A percentile compares a stretch with the other conserved stretches of the same genome.
Conservation (phyloP, 352 stramenopile genomes). For the Globisporangium barbulae region DNA sequence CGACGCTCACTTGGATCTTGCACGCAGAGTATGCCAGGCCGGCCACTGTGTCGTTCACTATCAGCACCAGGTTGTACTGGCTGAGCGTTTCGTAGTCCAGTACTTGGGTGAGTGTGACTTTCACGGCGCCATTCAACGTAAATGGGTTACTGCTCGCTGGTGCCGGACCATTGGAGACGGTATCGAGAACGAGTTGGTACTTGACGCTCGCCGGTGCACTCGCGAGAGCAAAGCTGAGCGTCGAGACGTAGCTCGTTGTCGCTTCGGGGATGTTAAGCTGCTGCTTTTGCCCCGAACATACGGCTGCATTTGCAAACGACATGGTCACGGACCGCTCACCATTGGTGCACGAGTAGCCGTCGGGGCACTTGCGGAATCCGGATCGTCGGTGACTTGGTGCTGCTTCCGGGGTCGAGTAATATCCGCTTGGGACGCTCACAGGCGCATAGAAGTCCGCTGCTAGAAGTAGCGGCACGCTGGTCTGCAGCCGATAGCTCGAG, state of each 20-base stretch:
- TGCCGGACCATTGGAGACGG: background rate
- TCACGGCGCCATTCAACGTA: slow-evolving; percentile 14
- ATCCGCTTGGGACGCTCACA: slow-evolving; percentile 35
- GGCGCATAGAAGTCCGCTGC: slow-evolving; percentile 26
- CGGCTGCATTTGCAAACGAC: slow-evolving; percentile 25
- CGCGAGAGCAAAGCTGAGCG: slow-evolving; percentile 31
- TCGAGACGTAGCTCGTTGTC: slow-evolving; percentile 25
- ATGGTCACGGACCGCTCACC: slow-evolving; percentile 28
- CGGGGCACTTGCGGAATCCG: slow-evolving; percentile 34
- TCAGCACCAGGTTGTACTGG: slow-evolving; percentile 18
- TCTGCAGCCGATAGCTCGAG: slow-evolving; percentile 5
- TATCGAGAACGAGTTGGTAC: slow-evolving; percentile 4
- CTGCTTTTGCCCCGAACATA: slow-evolving; percentile 40
- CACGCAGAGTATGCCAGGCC: slow-evolving; percentile 22
- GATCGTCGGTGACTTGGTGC: slow-evolving; percentile 23
- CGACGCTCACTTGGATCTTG: slow-evolving; percentile 37
- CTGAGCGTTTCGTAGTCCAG: slow-evolving; percentile 30
- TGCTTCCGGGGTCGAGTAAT: slow-evolving; percentile 46
- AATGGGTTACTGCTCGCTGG: background rate
- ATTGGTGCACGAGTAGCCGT: slow-evolving; percentile 36
- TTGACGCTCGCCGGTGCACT: slow-evolving; percentile 13
- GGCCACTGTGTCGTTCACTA: slow-evolving; percentile 22
- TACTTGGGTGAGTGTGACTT: slow-evolving; percentile 17
- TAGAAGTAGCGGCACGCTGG: slow-evolving; percentile 27
- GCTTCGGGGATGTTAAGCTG: slow-evolving; percentile 33